Evolutionary conservation across 1,284 basidiomycete species (phyloP).

Genomic region (Melampsora larici-populina): DNA sequence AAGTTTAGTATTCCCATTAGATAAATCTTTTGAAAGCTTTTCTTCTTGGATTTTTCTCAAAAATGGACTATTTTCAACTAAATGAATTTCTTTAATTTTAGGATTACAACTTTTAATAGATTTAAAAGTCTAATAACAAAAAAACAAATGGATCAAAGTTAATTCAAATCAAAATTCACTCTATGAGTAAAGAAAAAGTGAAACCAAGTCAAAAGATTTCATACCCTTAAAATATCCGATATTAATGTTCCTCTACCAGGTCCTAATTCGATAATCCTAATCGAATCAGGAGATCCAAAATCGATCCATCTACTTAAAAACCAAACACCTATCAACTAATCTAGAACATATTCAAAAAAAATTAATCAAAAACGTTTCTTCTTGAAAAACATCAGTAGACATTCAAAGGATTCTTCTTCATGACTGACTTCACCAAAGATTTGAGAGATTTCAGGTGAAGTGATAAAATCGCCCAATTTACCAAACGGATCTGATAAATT

Average conservation of each 20-base stretch:
- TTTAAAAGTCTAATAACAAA: slow-evolving; percentile 50
- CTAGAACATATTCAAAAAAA: background rate
- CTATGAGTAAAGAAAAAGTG: slow-evolving; percentile 17
- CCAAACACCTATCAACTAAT: slow-evolving; percentile 67
- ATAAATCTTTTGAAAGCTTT: slow-evolving; percentile 56
- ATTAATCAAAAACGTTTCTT: background rate
- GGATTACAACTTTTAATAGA: slow-evolving; percentile 27
- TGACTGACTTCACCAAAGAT: slow-evolving; percentile 85
- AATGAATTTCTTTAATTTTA: slow-evolving; percentile 59
- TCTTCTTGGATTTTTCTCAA: slow-evolving; percentile 66
- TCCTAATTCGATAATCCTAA: slow-evolving; percentile 84
- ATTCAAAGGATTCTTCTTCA: background rate
- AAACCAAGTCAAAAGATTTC: slow-evolving; percentile 48
- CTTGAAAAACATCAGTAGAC: background rate
- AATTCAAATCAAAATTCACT: background rate
- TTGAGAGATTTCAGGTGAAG: slow-evolving; percentile 93
- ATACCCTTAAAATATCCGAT: slow-evolving; percentile 80
- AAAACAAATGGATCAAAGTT: no score
- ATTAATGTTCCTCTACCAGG: slow-evolving; percentile 91
- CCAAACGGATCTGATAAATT: slow-evolving; percentile 62
- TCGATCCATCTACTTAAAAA: slow-evolving; percentile 73
- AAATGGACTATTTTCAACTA: slow-evolving; percentile 73
- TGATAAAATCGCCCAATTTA: slow-evolving; percentile 84
- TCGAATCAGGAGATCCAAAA: slow-evolving; percentile 59
- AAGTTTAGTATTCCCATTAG: slow-evolving; percentile 53